phyloP scores from a whole-genome alignment of 2,329 filamentous ascomycete genomes.

The Colletotrichum sp. region DNA sequence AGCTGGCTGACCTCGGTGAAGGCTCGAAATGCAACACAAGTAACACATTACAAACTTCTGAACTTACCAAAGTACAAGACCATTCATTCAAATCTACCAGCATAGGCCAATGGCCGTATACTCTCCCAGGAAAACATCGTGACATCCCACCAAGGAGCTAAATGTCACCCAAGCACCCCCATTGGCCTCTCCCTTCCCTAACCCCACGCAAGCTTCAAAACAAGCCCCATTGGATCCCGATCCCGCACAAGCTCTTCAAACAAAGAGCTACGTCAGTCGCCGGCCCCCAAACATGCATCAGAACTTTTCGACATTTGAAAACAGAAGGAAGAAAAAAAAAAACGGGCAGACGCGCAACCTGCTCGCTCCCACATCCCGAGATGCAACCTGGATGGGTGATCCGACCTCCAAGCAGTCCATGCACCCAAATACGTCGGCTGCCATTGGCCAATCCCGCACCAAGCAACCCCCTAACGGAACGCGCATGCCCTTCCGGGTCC shows the following conservation, averaged over 20 bases:
- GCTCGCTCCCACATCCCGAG: neutral
- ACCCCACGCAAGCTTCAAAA: neutral
- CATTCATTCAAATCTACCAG: rapidly evolving
- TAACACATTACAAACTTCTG: rapidly evolving
- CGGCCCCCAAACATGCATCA: neutral
- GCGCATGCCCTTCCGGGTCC: neutral
- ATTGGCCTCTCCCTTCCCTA: neutral
- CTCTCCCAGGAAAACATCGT: neutral
- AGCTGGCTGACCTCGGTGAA: neutral
- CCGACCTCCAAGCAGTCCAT: neutral
- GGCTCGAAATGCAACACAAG: neutral
- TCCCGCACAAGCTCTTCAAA: neutral
- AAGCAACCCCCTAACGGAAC: neutral
- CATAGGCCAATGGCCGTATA: neutral
- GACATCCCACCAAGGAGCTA: neutral
- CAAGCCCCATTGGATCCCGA: neutral
- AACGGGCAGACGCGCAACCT: neutral
- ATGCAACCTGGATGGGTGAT: neutral
- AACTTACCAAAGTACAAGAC: neutral
- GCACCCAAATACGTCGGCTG: neutral
- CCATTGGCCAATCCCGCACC: neutral
- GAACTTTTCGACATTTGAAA: neutral
- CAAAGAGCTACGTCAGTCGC: neutral
- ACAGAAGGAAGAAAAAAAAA: neutral
- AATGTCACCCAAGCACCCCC: neutral